Evolutionary conservation across 306 rosid genomes (phyloP).

Genomic region (Sophora flavescens): DNA sequence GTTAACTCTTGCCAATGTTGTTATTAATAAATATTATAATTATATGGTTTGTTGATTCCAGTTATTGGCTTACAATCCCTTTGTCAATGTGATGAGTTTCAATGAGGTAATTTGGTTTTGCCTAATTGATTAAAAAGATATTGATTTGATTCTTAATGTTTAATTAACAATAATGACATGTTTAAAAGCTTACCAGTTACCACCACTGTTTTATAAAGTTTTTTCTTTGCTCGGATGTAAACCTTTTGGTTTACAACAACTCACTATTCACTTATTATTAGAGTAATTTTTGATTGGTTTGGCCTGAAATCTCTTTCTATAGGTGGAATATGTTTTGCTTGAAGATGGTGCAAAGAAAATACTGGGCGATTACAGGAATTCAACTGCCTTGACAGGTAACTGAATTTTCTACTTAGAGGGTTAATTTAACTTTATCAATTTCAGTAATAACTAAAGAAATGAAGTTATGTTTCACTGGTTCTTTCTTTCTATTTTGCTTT

Average conservation of each 20-base stretch:
- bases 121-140: no score
- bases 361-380: constrained; percentile 56
- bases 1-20: constrained; percentile 22
- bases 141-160: no score
- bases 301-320: constrained; percentile 11
- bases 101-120: no score
- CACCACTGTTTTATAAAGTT: constrained; percentile 55
- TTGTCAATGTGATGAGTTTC: no score
- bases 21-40: constrained; percentile 27
- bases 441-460: neutral
- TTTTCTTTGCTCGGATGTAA: constrained; percentile 61
- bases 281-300: neutral
- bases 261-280: neutral
- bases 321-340: constrained; percentile 60
- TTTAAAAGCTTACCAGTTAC: no score
- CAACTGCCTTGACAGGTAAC: constrained; percentile 60
- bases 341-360: constrained; percentile 62
- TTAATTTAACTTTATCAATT: neutral
- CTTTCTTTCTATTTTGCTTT: no score
- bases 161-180: no score
- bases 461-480: neutral
- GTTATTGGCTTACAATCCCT: constrained; percentile 61
- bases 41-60: constrained; percentile 54
- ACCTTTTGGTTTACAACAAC: neutral
- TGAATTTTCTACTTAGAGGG: neutral